phyloP scores from a whole-genome alignment of 2,329 filamentous ascomycete genomes.

The Fusarium stilboides region DNA sequence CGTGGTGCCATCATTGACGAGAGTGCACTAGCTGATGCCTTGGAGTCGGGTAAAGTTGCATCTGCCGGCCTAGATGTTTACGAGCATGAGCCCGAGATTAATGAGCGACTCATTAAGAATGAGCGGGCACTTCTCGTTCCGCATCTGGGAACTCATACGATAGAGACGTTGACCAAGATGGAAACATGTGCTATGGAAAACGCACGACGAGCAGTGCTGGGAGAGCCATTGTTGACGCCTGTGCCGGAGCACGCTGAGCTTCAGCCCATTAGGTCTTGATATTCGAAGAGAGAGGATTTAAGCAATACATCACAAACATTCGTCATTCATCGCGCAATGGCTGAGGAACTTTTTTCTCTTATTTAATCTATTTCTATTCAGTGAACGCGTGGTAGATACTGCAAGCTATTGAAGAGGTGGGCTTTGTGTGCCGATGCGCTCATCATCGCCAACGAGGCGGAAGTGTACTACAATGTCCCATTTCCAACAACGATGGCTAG shows the following conservation, averaged over 20 bases:
- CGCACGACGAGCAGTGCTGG: slow-evolving; percentile 37
- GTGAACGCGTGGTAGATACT: too few species aligned
- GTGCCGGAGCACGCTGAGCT: not conserved
- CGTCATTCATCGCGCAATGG: too few species aligned
- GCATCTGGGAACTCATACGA: slow-evolving; percentile 77
- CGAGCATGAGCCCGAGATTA: slow-evolving; percentile 71
- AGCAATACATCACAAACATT: too few species aligned
- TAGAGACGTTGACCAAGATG: slow-evolving; percentile 60
- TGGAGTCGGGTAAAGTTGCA: slow-evolving; percentile 68
- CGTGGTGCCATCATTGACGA: slow-evolving; percentile 71
- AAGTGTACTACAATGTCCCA: too few species aligned
- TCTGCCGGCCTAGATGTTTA: slow-evolving; percentile 71
- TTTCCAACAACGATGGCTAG: too few species aligned
- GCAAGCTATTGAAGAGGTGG: too few species aligned
- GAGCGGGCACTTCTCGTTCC: slow-evolving; percentile 74
- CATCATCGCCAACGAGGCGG: too few species aligned
- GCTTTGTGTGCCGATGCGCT: too few species aligned
- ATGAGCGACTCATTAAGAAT: slow-evolving; percentile 72
- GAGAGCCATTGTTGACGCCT: slow-evolving; percentile 31
- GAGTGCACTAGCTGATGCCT: slow-evolving; percentile 65
- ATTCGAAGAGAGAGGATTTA: too few species aligned
- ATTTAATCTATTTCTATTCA: too few species aligned
- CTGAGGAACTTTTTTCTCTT: too few species aligned
- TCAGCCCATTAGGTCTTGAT: too few species aligned
- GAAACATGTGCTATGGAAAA: slow-evolving; percentile 52